phyloP scores from a whole-genome alignment of 441 rosid species.

The Gossypium aridum region DNA sequence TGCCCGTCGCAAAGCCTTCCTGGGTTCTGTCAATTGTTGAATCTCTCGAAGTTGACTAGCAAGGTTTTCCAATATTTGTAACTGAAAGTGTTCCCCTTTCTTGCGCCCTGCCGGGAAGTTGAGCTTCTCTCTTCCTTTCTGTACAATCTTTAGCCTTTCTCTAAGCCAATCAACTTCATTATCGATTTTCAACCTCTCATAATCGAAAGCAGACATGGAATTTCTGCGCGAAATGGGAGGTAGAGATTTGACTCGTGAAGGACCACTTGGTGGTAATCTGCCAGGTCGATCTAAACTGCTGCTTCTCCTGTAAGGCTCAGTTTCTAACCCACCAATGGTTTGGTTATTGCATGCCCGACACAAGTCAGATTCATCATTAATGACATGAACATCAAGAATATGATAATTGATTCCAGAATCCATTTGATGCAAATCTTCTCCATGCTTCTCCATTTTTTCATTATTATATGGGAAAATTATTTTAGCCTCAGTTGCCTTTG shows the following conservation, averaged over 20 bases:
- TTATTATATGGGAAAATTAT: slow-evolving; percentile 19
- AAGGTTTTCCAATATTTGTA: slow-evolving; percentile 36
- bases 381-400: slow-evolving; percentile 41
- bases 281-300: slow-evolving; percentile 40
- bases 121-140: slow-evolving; percentile 59
- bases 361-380: slow-evolving; percentile 26
- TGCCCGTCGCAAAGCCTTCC: slow-evolving; percentile 33
- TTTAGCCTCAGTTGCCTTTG: slow-evolving; percentile 14
- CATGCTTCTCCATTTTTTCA: slow-evolving; percentile 20
- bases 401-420: slow-evolving; percentile 14
- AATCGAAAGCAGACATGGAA: slow-evolving; percentile 75
- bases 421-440: slow-evolving; percentile 14
- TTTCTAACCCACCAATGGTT: slow-evolving; percentile 13
- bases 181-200: slow-evolving; percentile 60
- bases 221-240: slow-evolving; percentile 44
- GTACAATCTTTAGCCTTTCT: slow-evolving; percentile 61
- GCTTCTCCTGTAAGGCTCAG: slow-evolving; percentile 27
- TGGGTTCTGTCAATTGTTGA: slow-evolving; percentile 24
- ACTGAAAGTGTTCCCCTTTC: slow-evolving; percentile 31
- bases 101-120: slow-evolving; percentile 23
- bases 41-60: slow-evolving; percentile 37
- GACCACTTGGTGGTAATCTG: slow-evolving; percentile 26
- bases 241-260: slow-evolving; percentile 22
- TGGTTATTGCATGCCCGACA: slow-evolving; percentile 18
- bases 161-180: slow-evolving; percentile 65